Evolutionary conservation across 805 yeast species (phyloP).

Genomic region (Starmerella powellii): DNA sequence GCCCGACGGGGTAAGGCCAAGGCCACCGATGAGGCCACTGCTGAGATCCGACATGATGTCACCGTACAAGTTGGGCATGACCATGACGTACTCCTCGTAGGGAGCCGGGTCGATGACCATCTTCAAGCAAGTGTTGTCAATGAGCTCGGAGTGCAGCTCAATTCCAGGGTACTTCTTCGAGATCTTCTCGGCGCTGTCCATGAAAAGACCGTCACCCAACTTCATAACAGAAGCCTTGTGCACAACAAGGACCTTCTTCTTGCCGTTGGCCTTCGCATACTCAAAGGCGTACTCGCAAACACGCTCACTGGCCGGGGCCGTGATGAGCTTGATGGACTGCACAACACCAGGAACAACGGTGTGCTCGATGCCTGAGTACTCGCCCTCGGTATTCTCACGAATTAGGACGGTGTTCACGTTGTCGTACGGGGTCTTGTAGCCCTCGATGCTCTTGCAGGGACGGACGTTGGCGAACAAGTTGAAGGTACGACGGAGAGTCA

Average conservation of each 20-base stretch:
- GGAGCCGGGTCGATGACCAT: constrained; percentile 80
- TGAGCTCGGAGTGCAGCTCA: constrained; percentile 68
- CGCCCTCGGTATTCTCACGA: constrained; percentile 99
- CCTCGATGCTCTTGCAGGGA: constrained; percentile 88
- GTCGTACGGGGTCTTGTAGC: constrained; percentile 81
- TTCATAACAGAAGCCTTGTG: constrained; percentile 99
- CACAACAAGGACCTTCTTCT: constrained; percentile 82
- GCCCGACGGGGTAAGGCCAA: constrained; percentile 97
- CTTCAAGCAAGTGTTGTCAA: constrained; percentile 89
- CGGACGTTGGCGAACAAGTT: constrained; percentile 92
- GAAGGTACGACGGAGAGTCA: constrained; percentile 95
- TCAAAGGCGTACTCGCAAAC: constrained; percentile 95
- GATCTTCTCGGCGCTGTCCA: constrained; percentile 77
- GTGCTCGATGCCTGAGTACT: constrained; percentile 98
- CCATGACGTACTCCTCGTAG: constrained; percentile 83
- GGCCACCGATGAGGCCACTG: constrained; percentile 96
- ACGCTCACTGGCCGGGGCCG: constrained; percentile 91
- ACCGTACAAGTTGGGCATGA: constrained; percentile 99
- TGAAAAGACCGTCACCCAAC: constrained; percentile 94
- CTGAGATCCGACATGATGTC: constrained; percentile 97
- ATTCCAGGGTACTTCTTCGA: constrained; percentile 88
- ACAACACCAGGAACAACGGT: constrained; percentile 96
- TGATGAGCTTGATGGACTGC: constrained; percentile 93
- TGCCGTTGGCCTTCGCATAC: constrained; percentile 79
- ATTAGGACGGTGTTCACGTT: constrained; percentile 89